Conservation (phyloP, 148 eudicot genomes). For the Dysphania ambrosioides region DNA sequence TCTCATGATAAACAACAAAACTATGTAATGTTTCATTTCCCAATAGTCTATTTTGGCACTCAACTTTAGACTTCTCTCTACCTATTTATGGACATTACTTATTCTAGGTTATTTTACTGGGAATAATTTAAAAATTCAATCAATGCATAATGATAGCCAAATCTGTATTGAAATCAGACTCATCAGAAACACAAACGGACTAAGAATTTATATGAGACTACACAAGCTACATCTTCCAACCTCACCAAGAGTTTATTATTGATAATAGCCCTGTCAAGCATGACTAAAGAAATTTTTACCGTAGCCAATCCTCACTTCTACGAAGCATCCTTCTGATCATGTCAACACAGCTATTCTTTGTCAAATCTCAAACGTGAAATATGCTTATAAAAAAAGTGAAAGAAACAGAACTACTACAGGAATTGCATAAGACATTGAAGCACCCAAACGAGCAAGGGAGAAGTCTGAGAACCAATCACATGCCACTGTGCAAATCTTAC, state of each 20-base stretch:
- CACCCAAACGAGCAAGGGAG: background rate
- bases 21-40: background rate
- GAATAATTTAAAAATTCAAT: background rate
- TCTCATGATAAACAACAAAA: background rate
- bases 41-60: background rate
- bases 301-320: background rate
- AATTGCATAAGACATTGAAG: background rate
- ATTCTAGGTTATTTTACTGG: background rate
- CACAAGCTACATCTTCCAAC: background rate
- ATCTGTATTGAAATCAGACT: background rate
- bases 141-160: background rate
- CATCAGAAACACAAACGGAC: background rate
- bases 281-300: background rate
- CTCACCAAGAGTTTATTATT: background rate
- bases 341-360: background rate
- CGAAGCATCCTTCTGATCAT: background rate
- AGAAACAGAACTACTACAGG: background rate
- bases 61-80: background rate
- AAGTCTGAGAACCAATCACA: too few species aligned
- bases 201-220: background rate
- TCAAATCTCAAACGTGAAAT: too few species aligned
- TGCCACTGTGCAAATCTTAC: too few species aligned
- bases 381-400: too few species aligned
- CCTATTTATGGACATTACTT: background rate
- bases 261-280: background rate